These are phyloP conservation scores for Diaporthe vexans DNA, from an alignment of 2,329 filamentous ascomycete genomes.

Conservation along the genomic window DNA sequence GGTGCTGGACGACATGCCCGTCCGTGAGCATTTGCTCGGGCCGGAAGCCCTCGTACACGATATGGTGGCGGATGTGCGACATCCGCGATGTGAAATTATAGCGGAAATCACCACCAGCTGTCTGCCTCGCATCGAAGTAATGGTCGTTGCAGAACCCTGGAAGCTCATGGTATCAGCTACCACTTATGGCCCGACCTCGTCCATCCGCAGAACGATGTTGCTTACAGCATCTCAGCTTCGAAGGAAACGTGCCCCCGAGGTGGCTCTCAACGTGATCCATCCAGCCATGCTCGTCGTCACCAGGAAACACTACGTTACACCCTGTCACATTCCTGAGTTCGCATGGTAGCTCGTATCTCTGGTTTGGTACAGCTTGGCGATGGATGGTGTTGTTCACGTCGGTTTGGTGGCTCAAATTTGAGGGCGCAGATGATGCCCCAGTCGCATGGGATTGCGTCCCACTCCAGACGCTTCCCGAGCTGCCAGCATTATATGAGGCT, in stretches of 20 bases:
- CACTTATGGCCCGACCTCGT: neutral
- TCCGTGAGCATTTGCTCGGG: constrained; percentile 54
- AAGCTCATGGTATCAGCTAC: constrained; percentile 22
- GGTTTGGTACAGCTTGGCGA: neutral
- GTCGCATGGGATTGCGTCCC: neutral
- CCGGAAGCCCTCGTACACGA: constrained; percentile 48
- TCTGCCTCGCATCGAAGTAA: constrained; percentile 48
- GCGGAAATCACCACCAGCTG: constrained; percentile 30
- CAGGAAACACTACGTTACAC: constrained; percentile 56
- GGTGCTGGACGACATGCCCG: constrained; percentile 56
- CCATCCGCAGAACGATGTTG: neutral
- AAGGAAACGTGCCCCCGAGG: constrained; percentile 52
- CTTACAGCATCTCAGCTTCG: constrained; percentile 35
- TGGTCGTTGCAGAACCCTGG: constrained; percentile 60
- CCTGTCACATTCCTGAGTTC: constrained; percentile 56
- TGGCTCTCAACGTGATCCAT: constrained; percentile 60
- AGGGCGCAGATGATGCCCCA: constrained; percentile 7
- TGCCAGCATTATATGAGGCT: neutral
- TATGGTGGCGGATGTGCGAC: constrained; percentile 64
- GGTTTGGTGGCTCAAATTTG: constrained; percentile 5
- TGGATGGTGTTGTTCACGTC: constrained; percentile 28
- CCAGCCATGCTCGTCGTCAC: constrained; percentile 58
- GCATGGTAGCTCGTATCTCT: constrained; percentile 55
- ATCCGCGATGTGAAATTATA: constrained; percentile 58
- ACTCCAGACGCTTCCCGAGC: neutral